Conservation (phyloP, 2,329 filamentous ascomycete species). For the Ascocoryne sarcoides region DNA sequence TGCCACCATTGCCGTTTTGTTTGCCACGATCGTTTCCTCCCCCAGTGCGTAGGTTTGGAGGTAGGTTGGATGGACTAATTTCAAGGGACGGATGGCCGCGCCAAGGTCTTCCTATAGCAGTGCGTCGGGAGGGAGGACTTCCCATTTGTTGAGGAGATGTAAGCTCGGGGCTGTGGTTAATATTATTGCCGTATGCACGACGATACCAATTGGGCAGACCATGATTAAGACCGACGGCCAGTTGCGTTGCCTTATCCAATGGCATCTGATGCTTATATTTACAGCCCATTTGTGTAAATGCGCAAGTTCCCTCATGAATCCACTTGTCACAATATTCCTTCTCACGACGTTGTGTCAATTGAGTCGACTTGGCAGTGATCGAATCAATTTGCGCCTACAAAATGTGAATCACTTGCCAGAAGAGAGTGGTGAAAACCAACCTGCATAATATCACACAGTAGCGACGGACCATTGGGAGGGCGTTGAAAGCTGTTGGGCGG, state of each 20-base stretch:
- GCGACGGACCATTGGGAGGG: no score
- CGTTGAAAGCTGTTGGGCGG: not conserved
- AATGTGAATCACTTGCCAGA: no score
- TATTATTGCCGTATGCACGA: slow-evolving; percentile 10
- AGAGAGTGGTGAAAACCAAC: no score
- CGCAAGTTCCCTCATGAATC: slow-evolving; percentile 78
- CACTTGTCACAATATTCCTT: slow-evolving; percentile 86
- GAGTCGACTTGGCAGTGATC: slow-evolving; percentile 17
- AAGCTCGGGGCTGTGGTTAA: not conserved
- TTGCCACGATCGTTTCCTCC: not conserved
- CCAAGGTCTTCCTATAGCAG: no score
- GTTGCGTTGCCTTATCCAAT: slow-evolving; percentile 52
- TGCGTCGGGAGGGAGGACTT: no score
- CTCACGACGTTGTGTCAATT: slow-evolving; percentile 21
- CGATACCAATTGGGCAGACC: slow-evolving; percentile 49
- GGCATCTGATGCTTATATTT: slow-evolving; percentile 91
- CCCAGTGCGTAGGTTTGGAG: no score
- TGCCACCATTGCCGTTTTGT: not conserved
- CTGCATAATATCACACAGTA: no score
- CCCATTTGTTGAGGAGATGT: not conserved
- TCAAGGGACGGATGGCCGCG: no score
- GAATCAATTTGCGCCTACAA: slow-evolving; percentile 15
- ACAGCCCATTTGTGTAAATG: slow-evolving; percentile 79
- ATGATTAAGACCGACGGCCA: slow-evolving; percentile 61
- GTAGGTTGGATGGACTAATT: no score